These are phyloP conservation scores for Trichophyton equinum DNA, from an alignment of 2,329 filamentous ascomycete genomes.

Conservation along the genomic window DNA sequence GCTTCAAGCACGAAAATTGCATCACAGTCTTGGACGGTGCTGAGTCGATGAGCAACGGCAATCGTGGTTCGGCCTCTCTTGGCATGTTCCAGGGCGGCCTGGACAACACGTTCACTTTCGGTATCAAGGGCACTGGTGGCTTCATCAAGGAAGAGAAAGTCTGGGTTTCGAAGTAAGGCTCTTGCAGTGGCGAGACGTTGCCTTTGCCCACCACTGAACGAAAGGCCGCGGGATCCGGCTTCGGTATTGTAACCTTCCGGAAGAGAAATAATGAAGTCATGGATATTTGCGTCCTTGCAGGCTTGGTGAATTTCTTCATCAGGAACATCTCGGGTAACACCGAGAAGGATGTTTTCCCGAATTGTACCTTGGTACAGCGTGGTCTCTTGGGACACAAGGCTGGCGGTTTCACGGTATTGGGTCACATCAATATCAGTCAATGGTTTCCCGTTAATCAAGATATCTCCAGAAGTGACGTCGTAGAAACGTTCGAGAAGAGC, in stretches of 20 bases:
- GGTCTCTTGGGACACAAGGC: slow-evolving; percentile 63
- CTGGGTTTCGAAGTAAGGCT: slow-evolving; percentile 29
- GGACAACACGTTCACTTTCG: slow-evolving; percentile 24
- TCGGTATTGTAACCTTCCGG: slow-evolving; percentile 26
- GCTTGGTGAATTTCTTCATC: slow-evolving; percentile 24
- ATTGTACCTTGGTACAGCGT: slow-evolving; percentile 59
- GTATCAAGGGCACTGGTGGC: slow-evolving; percentile 32
- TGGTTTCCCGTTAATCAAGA: slow-evolving; percentile 51
- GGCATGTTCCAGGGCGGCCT: slow-evolving; percentile 29
- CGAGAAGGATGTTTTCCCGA: slow-evolving; percentile 57
- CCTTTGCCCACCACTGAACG: slow-evolving; percentile 28
- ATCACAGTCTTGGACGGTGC: slow-evolving; percentile 73
- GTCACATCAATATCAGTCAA: slow-evolving; percentile 48
- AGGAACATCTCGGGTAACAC: slow-evolving; percentile 22
- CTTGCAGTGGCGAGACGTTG: slow-evolving; percentile 35
- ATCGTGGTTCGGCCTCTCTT: slow-evolving; percentile 71
- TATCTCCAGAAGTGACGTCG: slow-evolving; percentile 49
- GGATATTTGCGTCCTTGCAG: slow-evolving; percentile 26
- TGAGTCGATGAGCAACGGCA: slow-evolving; percentile 76
- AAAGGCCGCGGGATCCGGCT: slow-evolving; percentile 24
- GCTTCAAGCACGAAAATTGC: slow-evolving; percentile 55
- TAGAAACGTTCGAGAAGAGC: slow-evolving; percentile 54
- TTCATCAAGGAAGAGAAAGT: slow-evolving; percentile 33
- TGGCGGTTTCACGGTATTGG: slow-evolving; percentile 51
- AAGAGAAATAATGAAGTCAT: slow-evolving; percentile 28